Conservation (phyloP, 768 basidiomycete species). For the Punctularia strigosozonata region DNA sequence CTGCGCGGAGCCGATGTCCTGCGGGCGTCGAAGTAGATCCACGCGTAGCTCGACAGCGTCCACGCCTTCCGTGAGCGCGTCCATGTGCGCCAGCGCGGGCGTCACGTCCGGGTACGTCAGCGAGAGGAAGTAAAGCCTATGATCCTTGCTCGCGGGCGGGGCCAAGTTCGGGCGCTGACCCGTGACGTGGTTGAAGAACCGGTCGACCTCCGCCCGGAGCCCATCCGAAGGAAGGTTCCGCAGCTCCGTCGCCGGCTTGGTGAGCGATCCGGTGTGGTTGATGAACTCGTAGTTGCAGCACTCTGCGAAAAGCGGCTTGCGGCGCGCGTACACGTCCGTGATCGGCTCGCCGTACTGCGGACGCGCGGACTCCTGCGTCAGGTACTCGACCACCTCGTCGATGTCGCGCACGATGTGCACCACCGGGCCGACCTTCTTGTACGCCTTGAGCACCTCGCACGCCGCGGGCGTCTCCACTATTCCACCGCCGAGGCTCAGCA, state of each 20-base stretch:
- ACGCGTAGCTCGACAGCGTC: slow-evolving; percentile 94
- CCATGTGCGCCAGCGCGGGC: slow-evolving; percentile 52
- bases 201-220: slow-evolving; percentile 48
- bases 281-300: slow-evolving; percentile 76
- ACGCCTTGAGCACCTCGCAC: slow-evolving; percentile 58
- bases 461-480: slow-evolving; percentile 81
- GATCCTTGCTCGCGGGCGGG: slow-evolving; percentile 35
- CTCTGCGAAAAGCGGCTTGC: slow-evolving; percentile 79
- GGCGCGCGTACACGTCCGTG: slow-evolving; percentile 69
- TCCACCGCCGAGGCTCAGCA: slow-evolving; percentile 90
- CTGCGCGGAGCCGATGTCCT: slow-evolving; percentile 32
- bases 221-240: slow-evolving; percentile 17
- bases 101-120: slow-evolving; percentile 86
- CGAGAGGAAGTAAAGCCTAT: slow-evolving; percentile 84
- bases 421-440: slow-evolving; percentile 56
- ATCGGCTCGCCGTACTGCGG: slow-evolving; percentile 87
- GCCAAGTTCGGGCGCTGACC: slow-evolving; percentile 58
- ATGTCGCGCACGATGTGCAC: slow-evolving; percentile 77
- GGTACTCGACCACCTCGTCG: slow-evolving; percentile 71
- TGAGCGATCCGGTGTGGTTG: slow-evolving; percentile 46
- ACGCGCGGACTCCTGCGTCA: slow-evolving; percentile 61
- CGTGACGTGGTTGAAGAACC: slow-evolving; percentile 87
- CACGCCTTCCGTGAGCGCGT: slow-evolving; percentile 67
- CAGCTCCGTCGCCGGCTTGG: slow-evolving; percentile 1
- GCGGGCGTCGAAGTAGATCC: slow-evolving; percentile 60